Evolutionary conservation across 495 filamentous ascomycete species (phyloP), one percentile per base, ranked within the genome.

Genomic region (Penicillium atrosanguineum): DNA sequence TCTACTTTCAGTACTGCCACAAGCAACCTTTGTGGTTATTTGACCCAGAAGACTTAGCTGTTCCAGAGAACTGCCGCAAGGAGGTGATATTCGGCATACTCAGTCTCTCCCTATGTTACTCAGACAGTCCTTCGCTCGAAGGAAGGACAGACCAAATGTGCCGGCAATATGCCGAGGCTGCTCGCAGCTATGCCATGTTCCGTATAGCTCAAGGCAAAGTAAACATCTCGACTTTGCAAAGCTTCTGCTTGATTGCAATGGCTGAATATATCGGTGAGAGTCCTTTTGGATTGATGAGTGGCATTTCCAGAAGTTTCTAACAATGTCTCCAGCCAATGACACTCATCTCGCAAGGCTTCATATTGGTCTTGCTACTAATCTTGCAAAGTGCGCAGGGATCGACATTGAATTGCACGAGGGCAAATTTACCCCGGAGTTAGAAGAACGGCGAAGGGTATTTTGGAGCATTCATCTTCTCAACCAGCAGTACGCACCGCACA

Each of bases 11-110:
- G 25, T 74, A 67, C 47, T 77, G 74, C 45, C 72, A 77, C 53
- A 65, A 74, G 41, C 74, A 77, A 42, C 74, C 74, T 9, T 58
- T 77, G 12, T 77, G 74, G 74, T 66, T 73, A 21, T 69, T 77
- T 38, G 68, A 74, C 37, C 57, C 62, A 5, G 66, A 70, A n/a
- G 68, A 72, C 21, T 50, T 75, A 14, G 56, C 55, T 1, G 52
- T 58, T 15, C 52, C 58, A 15, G 60, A 61, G 21, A 45, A 41
- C 4, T 61, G 63, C 11, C 59, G 66, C 0, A 61, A 70, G 15
- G 74, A 77, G 46, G 60, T 77, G 0, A 54, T 71, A 48, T 74
- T 62, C 18, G 71, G 72, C 19, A 68, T 74, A 19, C 61, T 75
- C 2, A 64, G 65, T 21, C 52, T 77, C 41, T 67, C 71, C 4